Percentiles rank a stretch among this genome's conserved stretches.
phyloP scores from a whole-genome alignment of 2,329 filamentous ascomycete genomes.

The Clathrospora elynae region DNA sequence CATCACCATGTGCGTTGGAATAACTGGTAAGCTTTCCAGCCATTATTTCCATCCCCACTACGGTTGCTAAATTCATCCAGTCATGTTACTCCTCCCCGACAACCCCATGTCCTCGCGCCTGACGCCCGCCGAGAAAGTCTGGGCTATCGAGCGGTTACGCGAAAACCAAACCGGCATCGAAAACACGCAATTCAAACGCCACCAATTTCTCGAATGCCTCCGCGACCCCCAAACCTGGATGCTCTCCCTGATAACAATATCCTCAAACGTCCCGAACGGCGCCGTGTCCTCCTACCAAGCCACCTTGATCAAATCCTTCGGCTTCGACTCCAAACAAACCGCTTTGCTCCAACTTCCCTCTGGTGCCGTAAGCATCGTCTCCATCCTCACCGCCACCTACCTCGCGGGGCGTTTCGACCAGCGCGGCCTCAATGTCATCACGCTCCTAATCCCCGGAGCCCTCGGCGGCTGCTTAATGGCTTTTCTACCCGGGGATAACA shows the following conservation, averaged over 20 bases:
- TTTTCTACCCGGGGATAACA: slow-evolving; percentile 21
- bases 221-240: slow-evolving; percentile 50
- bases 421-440: slow-evolving; percentile 26
- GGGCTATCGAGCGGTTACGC: slow-evolving; percentile 50
- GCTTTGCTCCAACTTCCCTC: slow-evolving; percentile 38
- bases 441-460: slow-evolving; percentile 24
- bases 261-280: slow-evolving; percentile 46
- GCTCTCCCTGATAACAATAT: slow-evolving; percentile 42
- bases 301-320: slow-evolving; percentile 41
- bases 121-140: slow-evolving; percentile 21
- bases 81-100: slow-evolving; percentile 63
- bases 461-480: slow-evolving; percentile 31
- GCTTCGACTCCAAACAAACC: slow-evolving; percentile 45
- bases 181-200: slow-evolving; percentile 54
- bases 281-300: slow-evolving; percentile 44
- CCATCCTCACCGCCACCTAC: slow-evolving; percentile 31
- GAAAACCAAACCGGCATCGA: slow-evolving; percentile 58
- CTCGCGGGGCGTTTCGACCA: slow-evolving; percentile 32
- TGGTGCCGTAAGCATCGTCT: slow-evolving; percentile 28
- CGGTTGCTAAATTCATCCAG: slow-evolving; percentile 12
- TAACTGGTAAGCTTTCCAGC: slow-evolving; percentile 19
- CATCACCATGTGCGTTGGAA: slow-evolving; percentile 40
- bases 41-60: accelerated
- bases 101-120: slow-evolving; percentile 34
- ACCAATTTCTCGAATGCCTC: slow-evolving; percentile 54